phyloP scores from a whole-genome alignment of 2,329 filamentous ascomycete genomes.

The Truncatella angustata region DNA sequence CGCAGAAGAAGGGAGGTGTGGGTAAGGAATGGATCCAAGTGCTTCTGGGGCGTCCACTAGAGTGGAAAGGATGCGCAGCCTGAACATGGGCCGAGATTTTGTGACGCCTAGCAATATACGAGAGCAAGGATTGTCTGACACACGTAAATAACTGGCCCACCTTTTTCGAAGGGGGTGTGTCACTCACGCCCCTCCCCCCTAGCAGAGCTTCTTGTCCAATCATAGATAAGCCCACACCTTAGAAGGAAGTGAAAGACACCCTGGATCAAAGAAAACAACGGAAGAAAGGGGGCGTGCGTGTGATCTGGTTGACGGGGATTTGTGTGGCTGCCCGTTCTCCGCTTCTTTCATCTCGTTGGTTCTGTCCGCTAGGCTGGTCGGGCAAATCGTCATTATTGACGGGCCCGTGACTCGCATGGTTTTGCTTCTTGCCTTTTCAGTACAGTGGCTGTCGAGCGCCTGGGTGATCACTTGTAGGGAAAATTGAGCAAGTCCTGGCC shows the following conservation, averaged over 20 bases:
- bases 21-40: constrained; percentile 27
- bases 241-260: neutral
- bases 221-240: constrained; percentile 11
- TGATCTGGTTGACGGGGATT: constrained; percentile 17
- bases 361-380: constrained; percentile 19
- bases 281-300: constrained; percentile 26
- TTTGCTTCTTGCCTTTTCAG: constrained; percentile 19
- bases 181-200: constrained; percentile 17
- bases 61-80: constrained; percentile 21
- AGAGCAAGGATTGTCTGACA: constrained; percentile 49
- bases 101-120: constrained; percentile 43
- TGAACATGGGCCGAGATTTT: constrained; percentile 15
- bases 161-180: constrained; percentile 19
- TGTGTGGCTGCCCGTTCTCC: constrained; percentile 26
- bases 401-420: constrained; percentile 33
- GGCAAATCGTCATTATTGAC: constrained; percentile 31
- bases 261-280: constrained; percentile 9
- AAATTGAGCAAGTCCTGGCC: neutral
- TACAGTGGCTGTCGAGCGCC: constrained; percentile 10
- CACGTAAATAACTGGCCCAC: constrained; percentile 43
- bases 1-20: constrained; percentile 17
- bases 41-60: constrained; percentile 29
- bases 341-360: constrained; percentile 26
- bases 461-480: neutral
- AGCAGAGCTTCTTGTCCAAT: constrained; percentile 17